Percentiles rank a stretch among this genome's conserved stretches.
Conservation (phyloP, 1,139 yeast species). For the Candida sanyaensis region DNA sequence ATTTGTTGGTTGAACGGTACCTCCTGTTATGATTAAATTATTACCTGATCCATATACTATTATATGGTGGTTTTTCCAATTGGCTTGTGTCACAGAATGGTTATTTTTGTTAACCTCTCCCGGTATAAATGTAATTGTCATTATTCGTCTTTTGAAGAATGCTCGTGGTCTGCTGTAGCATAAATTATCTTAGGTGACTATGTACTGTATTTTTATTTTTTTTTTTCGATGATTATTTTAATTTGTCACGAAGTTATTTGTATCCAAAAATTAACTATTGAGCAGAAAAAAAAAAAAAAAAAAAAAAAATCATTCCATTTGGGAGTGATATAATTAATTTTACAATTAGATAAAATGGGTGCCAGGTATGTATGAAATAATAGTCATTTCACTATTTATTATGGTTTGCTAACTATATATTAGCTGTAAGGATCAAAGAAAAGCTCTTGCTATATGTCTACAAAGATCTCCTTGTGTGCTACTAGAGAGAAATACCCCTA, state of each 20-base stretch:
- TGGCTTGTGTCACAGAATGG: conserved; percentile 59
- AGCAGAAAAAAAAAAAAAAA: not conserved
- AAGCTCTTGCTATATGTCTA: conserved; percentile 89
- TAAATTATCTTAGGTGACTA: too few relatives aligned
- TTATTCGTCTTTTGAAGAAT: conserved; percentile 17
- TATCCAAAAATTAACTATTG: not conserved
- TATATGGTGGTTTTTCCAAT: conserved; percentile 69
- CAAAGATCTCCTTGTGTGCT: conserved; percentile 97
- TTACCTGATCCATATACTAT: conserved; percentile 87
- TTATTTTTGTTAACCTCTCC: conserved; percentile 73
- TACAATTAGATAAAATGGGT: conserved; percentile 20
- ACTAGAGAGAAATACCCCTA: conserved; percentile 86
- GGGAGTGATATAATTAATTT: not conserved
- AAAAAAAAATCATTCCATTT: conserved; percentile 3
- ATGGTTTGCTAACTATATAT: not conserved
- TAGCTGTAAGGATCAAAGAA: conserved; percentile 92
- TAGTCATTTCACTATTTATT: conserved; percentile 1
- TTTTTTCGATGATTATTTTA: too few relatives aligned
- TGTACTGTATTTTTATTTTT: too few relatives aligned
- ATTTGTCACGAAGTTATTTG: not conserved
- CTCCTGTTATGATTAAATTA: conserved; percentile 61
- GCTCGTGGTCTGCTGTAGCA: too few relatives aligned
- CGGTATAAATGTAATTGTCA: conserved; percentile 75
- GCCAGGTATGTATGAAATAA: conserved; percentile 28
- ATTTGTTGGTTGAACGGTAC: conserved; percentile 15